Evolutionary conservation across 140 eudicot species (phyloP).

Genomic region (Erigeron philadelphicus): DNA sequence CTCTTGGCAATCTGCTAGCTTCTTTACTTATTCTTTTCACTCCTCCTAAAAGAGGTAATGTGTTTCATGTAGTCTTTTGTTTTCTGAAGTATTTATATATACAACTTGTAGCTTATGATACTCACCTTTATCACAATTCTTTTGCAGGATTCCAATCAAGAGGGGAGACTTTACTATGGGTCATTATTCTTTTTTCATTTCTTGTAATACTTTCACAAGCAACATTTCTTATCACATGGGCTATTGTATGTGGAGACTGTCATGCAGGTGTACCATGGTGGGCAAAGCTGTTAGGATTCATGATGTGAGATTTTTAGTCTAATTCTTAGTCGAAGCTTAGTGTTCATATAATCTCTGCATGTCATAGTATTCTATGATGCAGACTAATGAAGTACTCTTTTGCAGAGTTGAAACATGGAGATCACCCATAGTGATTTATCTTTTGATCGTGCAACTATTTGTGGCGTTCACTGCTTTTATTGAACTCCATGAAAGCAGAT

Average conservation of each 20-base stretch:
- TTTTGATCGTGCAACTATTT: conserved; percentile 40
- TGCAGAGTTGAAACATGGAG: conserved; percentile 46
- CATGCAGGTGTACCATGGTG: conserved; percentile 39
- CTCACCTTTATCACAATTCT: conserved; percentile 1
- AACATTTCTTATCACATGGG: conserved; percentile 40
- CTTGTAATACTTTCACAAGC: conserved; percentile 40
- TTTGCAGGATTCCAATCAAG: conserved; percentile 38
- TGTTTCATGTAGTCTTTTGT: neutral
- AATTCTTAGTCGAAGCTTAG: neutral
- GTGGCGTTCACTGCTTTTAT: conserved; percentile 38
- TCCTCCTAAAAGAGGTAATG: conserved; percentile 45
- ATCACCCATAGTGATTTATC: conserved; percentile 42
- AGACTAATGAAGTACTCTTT: conserved; percentile 20
- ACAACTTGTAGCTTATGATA: neutral
- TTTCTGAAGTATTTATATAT: neutral
- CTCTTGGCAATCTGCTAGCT: conserved; percentile 45
- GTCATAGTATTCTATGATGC: neutral
- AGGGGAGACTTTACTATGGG: conserved; percentile 37
- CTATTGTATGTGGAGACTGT: conserved; percentile 42
- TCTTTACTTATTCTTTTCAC: conserved; percentile 39
- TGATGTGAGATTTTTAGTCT: conserved; percentile 31
- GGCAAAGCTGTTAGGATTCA: conserved; percentile 49
- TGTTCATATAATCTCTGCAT: neutral
- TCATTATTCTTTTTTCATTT: conserved; percentile 36
- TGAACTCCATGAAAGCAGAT: conserved; percentile 42